These are phyloP conservation scores for Penicillium psychrosexuale DNA, from an alignment of 2,329 filamentous ascomycete genomes.

Conservation along the genomic window DNA sequence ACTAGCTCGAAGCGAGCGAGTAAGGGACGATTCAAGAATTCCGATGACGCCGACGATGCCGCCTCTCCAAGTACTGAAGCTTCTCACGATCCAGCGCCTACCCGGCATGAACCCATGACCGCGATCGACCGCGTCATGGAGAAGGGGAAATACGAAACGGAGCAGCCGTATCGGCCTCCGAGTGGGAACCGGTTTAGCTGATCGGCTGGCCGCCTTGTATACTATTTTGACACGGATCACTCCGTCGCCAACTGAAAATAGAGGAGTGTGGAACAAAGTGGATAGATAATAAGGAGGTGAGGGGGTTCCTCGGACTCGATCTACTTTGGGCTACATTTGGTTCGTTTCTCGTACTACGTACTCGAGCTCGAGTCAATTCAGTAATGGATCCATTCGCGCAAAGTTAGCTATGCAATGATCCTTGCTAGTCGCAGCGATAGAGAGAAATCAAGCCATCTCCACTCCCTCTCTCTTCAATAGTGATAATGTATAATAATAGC, in stretches of 20 bases:
- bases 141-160: constrained; percentile 88
- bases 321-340: background rate
- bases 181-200: constrained; percentile 84
- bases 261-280: background rate
- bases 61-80: constrained; percentile 70
- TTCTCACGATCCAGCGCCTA: constrained; percentile 77
- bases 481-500: background rate
- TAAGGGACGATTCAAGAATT: constrained; percentile 28
- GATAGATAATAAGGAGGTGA: background rate
- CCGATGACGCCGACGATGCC: constrained; percentile 43
- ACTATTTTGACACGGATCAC: constrained; percentile 1
- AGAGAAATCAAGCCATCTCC: background rate
- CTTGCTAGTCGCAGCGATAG: background rate
- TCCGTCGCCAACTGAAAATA: background rate
- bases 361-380: background rate
- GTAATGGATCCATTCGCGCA: background rate
- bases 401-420: background rate
- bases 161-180: constrained; percentile 67
- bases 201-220: constrained; percentile 4
- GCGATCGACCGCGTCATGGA: constrained; percentile 65
- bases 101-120: constrained; percentile 71
- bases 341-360: background rate
- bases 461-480: background rate
- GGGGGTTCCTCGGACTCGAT: background rate
- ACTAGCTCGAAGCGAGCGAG: constrained; percentile 37